Base-by-base conservation (phyloP, 805 yeast genomes). In the Nakazawaea peltata region DNA sequence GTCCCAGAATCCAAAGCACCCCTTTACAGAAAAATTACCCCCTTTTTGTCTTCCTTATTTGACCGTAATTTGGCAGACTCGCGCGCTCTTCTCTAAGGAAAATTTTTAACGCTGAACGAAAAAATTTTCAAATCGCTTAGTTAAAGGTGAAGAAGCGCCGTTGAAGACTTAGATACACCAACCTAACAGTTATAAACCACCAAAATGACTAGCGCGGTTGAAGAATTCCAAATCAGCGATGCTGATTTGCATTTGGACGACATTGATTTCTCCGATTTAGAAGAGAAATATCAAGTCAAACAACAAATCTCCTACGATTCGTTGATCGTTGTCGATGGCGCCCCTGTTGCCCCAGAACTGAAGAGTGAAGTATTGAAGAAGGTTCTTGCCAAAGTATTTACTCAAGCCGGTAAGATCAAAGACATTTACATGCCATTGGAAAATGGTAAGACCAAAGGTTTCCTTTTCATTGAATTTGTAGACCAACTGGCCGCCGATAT, bases 341-440 rank as follows among this genome's bases (percentile, higher is more conserved):
- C 95, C 9, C 99, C 99, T 46, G 68, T 86, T 42, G 95, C 95
- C 18, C 95, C 97, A 40, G 94, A 81, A 54, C 57, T 85, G 35
- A 92, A 92, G 62, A 83, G 78, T 34, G 83, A 86, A 37, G 76
- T 83, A 40, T 71, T 92, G 54, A 72, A 78, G 47, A 88, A 85
- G 58, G 97, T 94, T 30, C 71, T 92, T 52, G 74, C 71, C 47
- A 90, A 88, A 64, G 69, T 86, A 36, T 80, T 92, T 53, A 63
- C 75, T 32, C 71, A 74, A 44, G 87, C 76, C 30, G 97, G 96
- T 34, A 77, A 76, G 44, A 77, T 92, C 28, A 76, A 72, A 32
- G 90, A 86, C 36, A 71, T 92, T 54, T 68, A 74, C 54, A 78
- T 92, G 77, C 97, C 98, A 19, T 51, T 83, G 31, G 81, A 72